These are phyloP conservation scores for Gossypium lobatum DNA, from an alignment of 441 rosid genomes.

Conservation along the genomic window DNA sequence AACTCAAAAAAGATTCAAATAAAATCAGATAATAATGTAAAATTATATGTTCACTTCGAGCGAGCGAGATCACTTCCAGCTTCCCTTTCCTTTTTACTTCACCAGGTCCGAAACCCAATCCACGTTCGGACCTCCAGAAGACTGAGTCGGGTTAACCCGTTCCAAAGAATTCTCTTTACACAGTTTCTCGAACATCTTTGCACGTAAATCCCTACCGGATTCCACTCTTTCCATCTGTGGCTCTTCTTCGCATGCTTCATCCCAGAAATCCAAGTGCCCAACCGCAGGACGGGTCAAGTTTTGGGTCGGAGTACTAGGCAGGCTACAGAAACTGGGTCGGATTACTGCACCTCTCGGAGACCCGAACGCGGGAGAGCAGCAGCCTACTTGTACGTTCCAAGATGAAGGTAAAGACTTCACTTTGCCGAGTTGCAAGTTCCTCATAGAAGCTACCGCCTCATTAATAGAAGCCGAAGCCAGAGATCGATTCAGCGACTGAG, in stretches of 20 bases:
- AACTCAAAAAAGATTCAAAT: not conserved
- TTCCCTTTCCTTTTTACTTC: conserved; percentile 8
- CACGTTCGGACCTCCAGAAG: conserved; percentile 42
- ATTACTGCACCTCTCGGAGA: conserved; percentile 50
- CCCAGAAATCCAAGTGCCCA: conserved; percentile 36
- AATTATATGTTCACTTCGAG: not conserved
- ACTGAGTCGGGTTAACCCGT: conserved; percentile 20
- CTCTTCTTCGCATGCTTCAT: conserved; percentile 43
- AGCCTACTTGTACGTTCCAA: conserved; percentile 28
- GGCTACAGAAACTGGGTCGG: conserved; percentile 51
- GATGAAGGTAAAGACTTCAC: conserved; percentile 52
- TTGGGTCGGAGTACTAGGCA: conserved; percentile 47
- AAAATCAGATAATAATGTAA: not conserved
- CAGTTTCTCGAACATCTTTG: conserved; percentile 55
- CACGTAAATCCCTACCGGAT: conserved; percentile 63
- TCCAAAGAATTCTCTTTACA: conserved; percentile 50
- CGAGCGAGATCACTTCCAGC: not conserved
- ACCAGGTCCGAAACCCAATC: conserved; percentile 80
- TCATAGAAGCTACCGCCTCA: conserved; percentile 48
- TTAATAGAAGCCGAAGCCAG: conserved; percentile 42
- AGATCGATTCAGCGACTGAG: conserved; percentile 44
- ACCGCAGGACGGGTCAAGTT: conserved; percentile 24
- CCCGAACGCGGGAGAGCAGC: conserved; percentile 26
- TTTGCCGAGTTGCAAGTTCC: conserved; percentile 61
- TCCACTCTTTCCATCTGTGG: conserved; percentile 79